A percentile compares a stretch with the other conserved stretches of the same genome.
phyloP scores from a whole-genome alignment of 1,139 yeast genomes.

The Sugiyamaella neomexicana region DNA sequence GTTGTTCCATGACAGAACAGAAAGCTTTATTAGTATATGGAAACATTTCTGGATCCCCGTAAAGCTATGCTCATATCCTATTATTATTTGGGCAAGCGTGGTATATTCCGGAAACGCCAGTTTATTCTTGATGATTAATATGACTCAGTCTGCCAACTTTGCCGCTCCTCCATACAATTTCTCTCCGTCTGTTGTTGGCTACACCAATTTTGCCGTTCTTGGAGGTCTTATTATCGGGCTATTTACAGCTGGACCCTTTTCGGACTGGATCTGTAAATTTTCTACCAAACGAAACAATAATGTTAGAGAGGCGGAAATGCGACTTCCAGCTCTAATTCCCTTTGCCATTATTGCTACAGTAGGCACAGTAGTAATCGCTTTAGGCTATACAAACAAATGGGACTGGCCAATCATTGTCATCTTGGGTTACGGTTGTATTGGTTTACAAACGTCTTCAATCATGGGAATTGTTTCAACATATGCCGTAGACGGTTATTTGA shows the following conservation, averaged over 20 bases:
- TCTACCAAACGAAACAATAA: constrained; percentile 46
- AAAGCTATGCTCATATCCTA: constrained; percentile 44
- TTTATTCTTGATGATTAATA: constrained; percentile 39
- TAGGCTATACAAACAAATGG: constrained; percentile 24
- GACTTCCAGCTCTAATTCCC: constrained; percentile 42
- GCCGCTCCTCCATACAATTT: constrained; percentile 45
- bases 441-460: constrained; percentile 48
- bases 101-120: constrained; percentile 49
- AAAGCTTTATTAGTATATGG: constrained; percentile 41
- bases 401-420: constrained; percentile 48
- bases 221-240: constrained; percentile 47
- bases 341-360: constrained; percentile 22
- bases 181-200: constrained; percentile 44
- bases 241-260: constrained; percentile 48
- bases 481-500: constrained; percentile 47
- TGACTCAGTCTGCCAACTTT: constrained; percentile 39
- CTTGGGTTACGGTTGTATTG: constrained; percentile 47
- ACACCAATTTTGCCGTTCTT: constrained; percentile 47
- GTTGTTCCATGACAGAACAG: constrained; percentile 27
- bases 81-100: constrained; percentile 49
- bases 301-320: constrained; percentile 47
- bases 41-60: constrained; percentile 42
- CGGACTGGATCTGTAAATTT: constrained; percentile 45
- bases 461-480: constrained; percentile 48
- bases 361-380: constrained; percentile 38